Base-by-base conservation (phyloP, 306 rosid genomes). In the Mimosa bimucronata region DNA sequence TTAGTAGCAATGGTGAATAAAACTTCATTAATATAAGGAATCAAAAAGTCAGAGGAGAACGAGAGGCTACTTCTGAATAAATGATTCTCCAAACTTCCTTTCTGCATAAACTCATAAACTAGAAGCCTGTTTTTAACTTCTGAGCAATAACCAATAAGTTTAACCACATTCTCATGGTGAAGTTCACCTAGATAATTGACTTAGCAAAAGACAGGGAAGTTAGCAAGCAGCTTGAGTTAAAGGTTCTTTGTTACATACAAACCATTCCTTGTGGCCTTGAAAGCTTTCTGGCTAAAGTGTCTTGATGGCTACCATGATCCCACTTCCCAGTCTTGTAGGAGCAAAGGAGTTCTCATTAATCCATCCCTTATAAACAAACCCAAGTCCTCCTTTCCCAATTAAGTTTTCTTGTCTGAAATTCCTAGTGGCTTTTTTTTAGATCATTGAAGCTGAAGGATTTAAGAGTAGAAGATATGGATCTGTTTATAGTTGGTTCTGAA, bases 231-330 rank as follows among this genome's bases (percentile, higher is more conserved):
- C 5, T 79, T 28, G 66, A 60, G 60, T 15, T 34, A 79, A 46
- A 81, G 73, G 77, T 66, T 62, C 76, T 65, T 55, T 44, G 37
- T 75, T 83, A 88, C 98, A 14, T 86, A 94, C 97, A 68, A 95
- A 97, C 97, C 98, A 95, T 85, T 95, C 97, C 80, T 88, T 90
- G 92, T 95, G 97, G 34, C 98, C 97, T 85, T 92, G 97, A 87
- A 91, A 93, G 88, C 98, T 91, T 82, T 90, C 97, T 73, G 85
- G 91, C 80, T 92, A 92, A 84, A 95, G 98, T 50, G 75, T 87
- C 91, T 95, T 95, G 80, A 95, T 86, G 48, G 97, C 98, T 50
- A 92, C 98, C 55, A 95, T 93, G 48, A 89, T 89, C 71, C 98
- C 98, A n/a, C 85, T 84, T 46, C 98, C 98, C 13, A 95, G 98